Percentiles rank a stretch among this genome's conserved stretches.
Conservation (phyloP, 345 rosid genomes). For the Laguncularia racemosa region DNA sequence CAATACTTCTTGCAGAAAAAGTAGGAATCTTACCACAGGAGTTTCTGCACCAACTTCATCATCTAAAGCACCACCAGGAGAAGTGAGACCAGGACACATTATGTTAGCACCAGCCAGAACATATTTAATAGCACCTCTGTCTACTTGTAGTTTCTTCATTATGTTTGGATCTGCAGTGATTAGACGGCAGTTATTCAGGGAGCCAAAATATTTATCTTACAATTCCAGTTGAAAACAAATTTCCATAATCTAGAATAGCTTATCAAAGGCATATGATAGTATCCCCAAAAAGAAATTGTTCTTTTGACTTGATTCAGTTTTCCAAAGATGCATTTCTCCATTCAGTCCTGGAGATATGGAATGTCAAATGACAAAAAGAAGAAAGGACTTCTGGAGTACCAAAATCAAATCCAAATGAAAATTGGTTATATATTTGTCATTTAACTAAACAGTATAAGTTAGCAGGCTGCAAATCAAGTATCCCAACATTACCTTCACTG, state of each 20-base stretch:
- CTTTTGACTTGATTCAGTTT: no score
- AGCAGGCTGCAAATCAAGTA: no score
- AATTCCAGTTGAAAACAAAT: neutral
- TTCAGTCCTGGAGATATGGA: no score
- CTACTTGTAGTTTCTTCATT: constrained; percentile 95
- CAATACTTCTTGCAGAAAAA: neutral
- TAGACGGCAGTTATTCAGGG: constrained; percentile 11
- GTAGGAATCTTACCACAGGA: constrained; percentile 64
- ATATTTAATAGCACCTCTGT: constrained; percentile 93
- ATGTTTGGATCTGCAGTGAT: constrained; percentile 63
- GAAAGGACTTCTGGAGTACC: no score
- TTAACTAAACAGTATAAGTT: no score
- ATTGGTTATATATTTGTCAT: no score
- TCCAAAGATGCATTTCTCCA: no score
- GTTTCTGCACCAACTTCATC: constrained; percentile 85
- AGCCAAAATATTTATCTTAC: neutral
- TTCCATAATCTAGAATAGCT: neutral
- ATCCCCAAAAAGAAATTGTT: no score
- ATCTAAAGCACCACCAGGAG: constrained; percentile 93
- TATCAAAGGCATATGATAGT: no score
- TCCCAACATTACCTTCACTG: no score
- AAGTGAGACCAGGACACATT: constrained; percentile 99
- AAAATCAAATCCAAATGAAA: no score
- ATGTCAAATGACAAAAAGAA: no score
- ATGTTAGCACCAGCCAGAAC: constrained; percentile 98